phyloP scores from a whole-genome alignment of 2,329 filamentous ascomycete genomes.

The Talaromyces pinophilus region DNA sequence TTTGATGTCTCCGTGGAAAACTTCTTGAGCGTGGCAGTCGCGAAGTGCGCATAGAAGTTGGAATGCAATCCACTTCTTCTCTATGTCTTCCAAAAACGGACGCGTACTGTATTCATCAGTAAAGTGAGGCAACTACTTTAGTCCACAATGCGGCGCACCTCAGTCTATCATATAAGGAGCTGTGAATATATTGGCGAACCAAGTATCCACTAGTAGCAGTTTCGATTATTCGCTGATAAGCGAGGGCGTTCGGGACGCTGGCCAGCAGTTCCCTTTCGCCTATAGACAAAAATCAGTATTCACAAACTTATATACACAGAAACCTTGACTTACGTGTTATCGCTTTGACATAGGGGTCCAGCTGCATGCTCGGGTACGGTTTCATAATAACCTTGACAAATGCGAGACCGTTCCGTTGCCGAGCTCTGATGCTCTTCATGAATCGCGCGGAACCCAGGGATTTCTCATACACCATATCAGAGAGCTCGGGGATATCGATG shows the following conservation, averaged over 20 bases:
- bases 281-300: conserved; percentile 39
- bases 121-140: neutral
- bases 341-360: conserved; percentile 74
- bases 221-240: conserved; percentile 88
- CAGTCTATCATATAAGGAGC: conserved; percentile 93
- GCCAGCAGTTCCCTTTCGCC: conserved; percentile 77
- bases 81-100: conserved; percentile 93
- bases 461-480: conserved; percentile 88
- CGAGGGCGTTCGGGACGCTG: conserved; percentile 85
- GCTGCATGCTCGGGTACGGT: conserved; percentile 77
- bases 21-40: conserved; percentile 83
- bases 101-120: conserved; percentile 68
- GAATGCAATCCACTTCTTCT: conserved; percentile 98
- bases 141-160: conserved; percentile 42
- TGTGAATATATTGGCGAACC: conserved; percentile 92
- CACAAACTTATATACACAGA: neutral
- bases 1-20: conserved; percentile 98
- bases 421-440: conserved; percentile 92
- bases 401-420: conserved; percentile 85
- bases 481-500: conserved; percentile 89
- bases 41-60: conserved; percentile 89
- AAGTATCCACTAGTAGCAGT: conserved; percentile 90
- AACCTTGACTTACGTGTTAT: conserved; percentile 64
- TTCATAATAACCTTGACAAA: conserved; percentile 96
- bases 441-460: conserved; percentile 89